Conservation (phyloP, 2,329 filamentous ascomycete species). For the Calcarisporium arbuscula region DNA sequence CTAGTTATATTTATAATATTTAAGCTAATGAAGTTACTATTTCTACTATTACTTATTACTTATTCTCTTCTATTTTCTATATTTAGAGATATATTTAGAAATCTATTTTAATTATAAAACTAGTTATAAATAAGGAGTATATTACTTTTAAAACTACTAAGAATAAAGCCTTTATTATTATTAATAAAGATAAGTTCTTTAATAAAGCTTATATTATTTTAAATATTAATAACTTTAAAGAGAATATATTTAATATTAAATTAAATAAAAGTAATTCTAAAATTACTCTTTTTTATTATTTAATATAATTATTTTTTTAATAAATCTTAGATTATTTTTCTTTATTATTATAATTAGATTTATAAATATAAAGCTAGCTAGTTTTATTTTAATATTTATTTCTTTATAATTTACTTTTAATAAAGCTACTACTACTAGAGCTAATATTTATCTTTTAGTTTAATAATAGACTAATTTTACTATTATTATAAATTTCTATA, state of each 20-base stretch:
- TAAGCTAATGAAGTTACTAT: conserved; percentile 6
- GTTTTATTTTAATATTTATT: background rate
- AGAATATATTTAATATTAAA: no score
- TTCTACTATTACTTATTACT: conserved; percentile 12
- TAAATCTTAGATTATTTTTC: background rate
- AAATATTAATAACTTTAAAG: no score
- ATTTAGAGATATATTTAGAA: background rate
- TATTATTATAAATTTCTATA: background rate
- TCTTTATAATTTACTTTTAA: background rate
- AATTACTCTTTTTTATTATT: no score
- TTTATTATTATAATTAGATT: background rate
- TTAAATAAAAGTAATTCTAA: no score
- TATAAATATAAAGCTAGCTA: background rate
- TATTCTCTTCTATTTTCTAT: background rate
- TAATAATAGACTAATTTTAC: background rate
- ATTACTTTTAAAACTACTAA: background rate
- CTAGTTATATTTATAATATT: conserved; percentile 8
- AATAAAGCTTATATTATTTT: background rate
- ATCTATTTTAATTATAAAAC: background rate
- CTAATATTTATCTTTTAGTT: background rate
- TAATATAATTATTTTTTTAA: background rate
- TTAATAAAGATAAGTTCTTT: no score
- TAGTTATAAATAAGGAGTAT: background rate
- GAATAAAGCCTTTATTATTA: conserved; percentile 3
- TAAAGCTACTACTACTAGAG: background rate